Evolutionary conservation across 2,329 filamentous ascomycete genomes (phyloP), one percentile per base, ranked within the genome.

Genomic region (Huntiella moniliformis): DNA sequence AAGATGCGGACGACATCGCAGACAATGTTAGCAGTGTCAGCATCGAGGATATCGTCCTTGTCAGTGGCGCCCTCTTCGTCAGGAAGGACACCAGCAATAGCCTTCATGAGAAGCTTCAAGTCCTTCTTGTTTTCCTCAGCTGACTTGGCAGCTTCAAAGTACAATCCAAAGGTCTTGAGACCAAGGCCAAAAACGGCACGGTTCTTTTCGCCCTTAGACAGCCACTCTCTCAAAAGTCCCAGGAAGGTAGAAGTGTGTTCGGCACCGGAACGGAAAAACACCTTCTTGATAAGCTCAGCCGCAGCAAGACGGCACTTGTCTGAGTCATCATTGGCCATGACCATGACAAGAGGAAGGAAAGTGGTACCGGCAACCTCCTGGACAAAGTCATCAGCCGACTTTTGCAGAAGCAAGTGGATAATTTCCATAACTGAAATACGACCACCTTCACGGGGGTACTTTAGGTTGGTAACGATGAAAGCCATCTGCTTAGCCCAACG

Each of bases 401-500:
- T 96, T 52, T 74, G 77, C 16, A 96, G 67, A n/a, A 98, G 67
- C 38, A 87, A 68, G 56, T 94, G 80, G 39, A 95, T 70, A 3
- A 88, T 77, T 61, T 98, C 91, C 74, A 98, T 84, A 22, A 95
- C 84, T 1, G 87, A 95, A 50, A 94, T 70, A 34, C 92, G 74
- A 22, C 91, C 91, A 50, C 91, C 82, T 53, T 86, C 78, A 55
- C 92, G 77, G 38, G 88, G 77, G 59, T 95, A 98, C 50, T 88
- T 79, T 52, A 98, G 67, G 56, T 98, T 98, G 55, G 83, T 82
- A 42, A 92, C 73, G 42, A 98, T 69, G 58, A 96, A 98, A 47
- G 72, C 76, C 43, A 95, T 71, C 57, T 96, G 88, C 58, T 93
- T 93, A 35, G 74, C 72, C 78, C 91, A 92, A 11, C 91, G 73